Percentiles rank a stretch among this genome's conserved stretches.
These are phyloP conservation scores for Tritrichomonas musculus DNA, from an alignment of 208 protist genomes.

Conservation along the genomic window DNA sequence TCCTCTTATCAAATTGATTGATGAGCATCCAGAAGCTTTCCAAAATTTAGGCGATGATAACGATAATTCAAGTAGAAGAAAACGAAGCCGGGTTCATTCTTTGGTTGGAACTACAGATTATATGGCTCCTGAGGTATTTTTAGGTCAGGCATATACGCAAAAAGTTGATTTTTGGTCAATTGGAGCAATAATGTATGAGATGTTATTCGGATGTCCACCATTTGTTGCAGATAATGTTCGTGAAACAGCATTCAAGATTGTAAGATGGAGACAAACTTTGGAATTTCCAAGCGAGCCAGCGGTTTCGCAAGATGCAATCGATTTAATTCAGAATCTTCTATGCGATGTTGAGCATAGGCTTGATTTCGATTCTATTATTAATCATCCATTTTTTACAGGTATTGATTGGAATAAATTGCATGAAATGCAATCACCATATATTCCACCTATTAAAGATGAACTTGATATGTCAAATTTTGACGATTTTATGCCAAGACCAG, in stretches of 20 bases:
- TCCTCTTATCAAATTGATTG: not conserved
- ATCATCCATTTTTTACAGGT: not conserved
- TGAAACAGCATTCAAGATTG: not conserved
- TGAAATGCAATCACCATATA: not conserved
- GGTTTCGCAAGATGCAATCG: not conserved
- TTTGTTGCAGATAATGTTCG: not conserved
- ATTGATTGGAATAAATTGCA: not conserved
- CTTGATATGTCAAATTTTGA: not conserved
- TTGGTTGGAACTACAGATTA: slow-evolving; percentile 65
- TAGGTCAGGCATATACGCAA: slow-evolving; percentile 54
- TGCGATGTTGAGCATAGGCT: not conserved
- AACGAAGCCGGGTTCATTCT: slow-evolving; percentile 39
- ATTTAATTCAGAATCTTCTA: not conserved
- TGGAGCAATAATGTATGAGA: slow-evolving; percentile 63
- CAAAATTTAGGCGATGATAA: not conserved
- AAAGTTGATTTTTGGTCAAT: slow-evolving; percentile 65
- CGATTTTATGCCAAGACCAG: not conserved
- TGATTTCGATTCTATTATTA: not conserved
- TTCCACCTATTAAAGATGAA: not conserved
- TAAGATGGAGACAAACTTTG: not conserved
- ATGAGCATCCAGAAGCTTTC: slow-evolving; percentile 8
- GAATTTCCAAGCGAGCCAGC: not conserved
- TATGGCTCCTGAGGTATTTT: slow-evolving; percentile 62
- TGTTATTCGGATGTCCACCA: slow-evolving; percentile 54
- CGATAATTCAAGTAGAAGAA: not conserved